Evolutionary conservation across 2,329 filamentous ascomycete species (phyloP), one percentile per base, ranked within the genome.

Genomic region (Clarireedia homoeocarpa): DNA sequence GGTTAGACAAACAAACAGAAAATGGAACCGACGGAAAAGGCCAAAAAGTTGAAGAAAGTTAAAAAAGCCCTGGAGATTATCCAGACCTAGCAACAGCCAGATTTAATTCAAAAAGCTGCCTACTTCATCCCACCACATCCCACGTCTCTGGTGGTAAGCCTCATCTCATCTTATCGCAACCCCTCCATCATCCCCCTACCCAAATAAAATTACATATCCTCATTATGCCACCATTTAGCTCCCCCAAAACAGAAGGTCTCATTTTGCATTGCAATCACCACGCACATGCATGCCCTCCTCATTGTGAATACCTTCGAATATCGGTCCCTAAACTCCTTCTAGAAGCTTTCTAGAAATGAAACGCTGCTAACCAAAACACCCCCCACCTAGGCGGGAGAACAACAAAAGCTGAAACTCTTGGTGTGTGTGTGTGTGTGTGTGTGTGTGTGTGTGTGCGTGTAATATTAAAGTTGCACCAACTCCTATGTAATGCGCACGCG

Each of bases 321-420:
- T 50, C 34, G 46, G 5, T 44, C 15, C 20, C 39, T 27, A 26
- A 34, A 12, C 44, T 51, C 47, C 47, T 55, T 55, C 46, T 51
- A 45, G 38, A 55, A 55, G 36, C 27, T 44, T 55, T 55, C 47
- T 50, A 55, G 53, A 55, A 51, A 38, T 30, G 30, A 51, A 55
- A 51, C 20, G 47, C 38, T 45, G 23, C 15, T 26, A 10, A 10
- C 9, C 24, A 26, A 20, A 20, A 20, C 20, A 44, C 45, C 24
- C 20, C 47, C 52, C 46, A 44, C 36, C 46, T 44, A 12, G 47
- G 12, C 39, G 30, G 23, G 2, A 20, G 20, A 20, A 20, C 20
- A 20, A 20, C 20, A 20, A 48, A 53, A 53, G 44, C 51, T 53
- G 44, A 20, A 20, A 20, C 20, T 20, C 20, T 20, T 20, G 20